Base-by-base conservation (phyloP, 768 basidiomycete species). In the Sarcodon sp. region DNA sequence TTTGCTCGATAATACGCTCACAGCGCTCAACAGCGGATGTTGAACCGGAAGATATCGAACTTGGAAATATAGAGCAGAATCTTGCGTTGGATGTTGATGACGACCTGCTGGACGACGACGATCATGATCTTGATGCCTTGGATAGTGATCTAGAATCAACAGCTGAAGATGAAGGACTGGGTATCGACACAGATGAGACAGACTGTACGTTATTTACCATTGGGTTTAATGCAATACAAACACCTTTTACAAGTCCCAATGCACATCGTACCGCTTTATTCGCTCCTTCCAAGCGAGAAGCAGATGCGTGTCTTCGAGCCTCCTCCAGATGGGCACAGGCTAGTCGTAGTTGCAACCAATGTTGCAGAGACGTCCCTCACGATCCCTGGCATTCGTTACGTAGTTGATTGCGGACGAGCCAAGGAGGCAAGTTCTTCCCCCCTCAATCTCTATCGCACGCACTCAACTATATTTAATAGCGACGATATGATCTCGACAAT, bases 301-400 rank as follows among this genome's bases (percentile, higher is more conserved):
- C 96, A 99, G 59, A 91, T 97, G 86, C 73, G 73, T 15, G 93
- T 97, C 2, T 99, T 99, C 60, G 68, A 81, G 50, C 69, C 82
- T 1, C 90, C 93, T 10, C 96, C 96, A 0, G 64, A 70, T 4
- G 87, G 83, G 5, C 67, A 71, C 50, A 86, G 96, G 34, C 72
- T 99, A 3, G 92, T 98, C 11, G 90, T 98, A 12, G 83, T 99
- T 5, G 80, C 94, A 1, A 98, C 94, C 1, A 97, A 98, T 60
- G 85, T 97, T 27, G 94, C 94, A 1, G 94, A 98, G 62, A 98
- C 94, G 0, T 96, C 94, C 6, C 69, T 98, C 33, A 98, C 94
- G 0, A 99, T 99, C 50, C 94, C 94, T 21, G 88, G 87, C 6
- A 93, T 99, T 56, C 85, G 88, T 12, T 99, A 99, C 64, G 94